Evolutionary conservation across 805 yeast genomes (phyloP), one percentile per base, ranked within the genome.

Genomic region (Yarrowia bubula): DNA sequence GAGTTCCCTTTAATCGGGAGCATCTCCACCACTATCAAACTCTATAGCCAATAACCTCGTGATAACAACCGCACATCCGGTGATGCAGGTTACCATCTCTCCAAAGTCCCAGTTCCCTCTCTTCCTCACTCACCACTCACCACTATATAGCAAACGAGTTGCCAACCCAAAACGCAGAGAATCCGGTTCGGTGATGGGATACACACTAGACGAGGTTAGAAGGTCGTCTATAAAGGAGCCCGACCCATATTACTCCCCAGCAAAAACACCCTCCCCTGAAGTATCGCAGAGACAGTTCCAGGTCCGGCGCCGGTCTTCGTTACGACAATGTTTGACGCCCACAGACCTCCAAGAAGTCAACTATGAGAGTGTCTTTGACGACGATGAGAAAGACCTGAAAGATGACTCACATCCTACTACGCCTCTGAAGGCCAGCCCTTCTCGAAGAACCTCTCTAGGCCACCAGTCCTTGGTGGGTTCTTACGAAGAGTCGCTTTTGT

Each of bases 401-500:
- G 61, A 41, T 39, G 47, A 39, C 47, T 31, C 61, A 31, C 37
- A 31, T 17, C 32, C 61, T 9, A 35, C 46, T 15, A 28, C 61
- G 2, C 47, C 46, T 15, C 11, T 37, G 2, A 39, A 55, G 17
- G 33, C 47, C 33, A 39, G 47, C n/a, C 37, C 57, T 2, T 28
- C 61, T 13, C 61, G 47, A 13, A 55, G 61, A 55, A 55, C 61
- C 10, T 55, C 61, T 5, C 31, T 55, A 8, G 61, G 47, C 22
- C 61, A 55, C 47, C 70, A 66, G 61, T 64, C 74, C 4, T 66
- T 74, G 33, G 72, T 72, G 17, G 77, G 77, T 14, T 73, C 77
- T 8, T 74, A 73, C 58, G 77, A 75, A 48, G 77, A 74, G 67
- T 69, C 74, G 13, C 65, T 74, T 53, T 65, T 74, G 11, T 70